Conservation (phyloP, 768 basidiomycete species). For the Tricholoma sp. region DNA sequence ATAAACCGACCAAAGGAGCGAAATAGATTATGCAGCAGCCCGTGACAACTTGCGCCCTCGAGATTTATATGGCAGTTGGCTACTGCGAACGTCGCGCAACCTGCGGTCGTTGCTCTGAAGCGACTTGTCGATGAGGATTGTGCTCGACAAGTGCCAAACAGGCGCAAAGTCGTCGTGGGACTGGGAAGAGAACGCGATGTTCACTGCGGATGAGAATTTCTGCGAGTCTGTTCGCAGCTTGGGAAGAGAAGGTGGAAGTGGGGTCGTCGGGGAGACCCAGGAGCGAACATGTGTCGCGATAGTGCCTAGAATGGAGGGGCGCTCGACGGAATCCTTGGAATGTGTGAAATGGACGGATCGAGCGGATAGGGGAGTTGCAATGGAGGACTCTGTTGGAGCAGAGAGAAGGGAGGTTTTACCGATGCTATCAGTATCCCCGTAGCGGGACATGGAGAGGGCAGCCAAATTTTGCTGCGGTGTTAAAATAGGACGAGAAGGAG, state of each 20-base stretch:
- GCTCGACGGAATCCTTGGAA: conserved; percentile 7
- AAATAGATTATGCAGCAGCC: conserved; percentile 10
- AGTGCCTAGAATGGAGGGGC: conserved; percentile 29
- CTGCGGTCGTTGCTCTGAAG: not conserved
- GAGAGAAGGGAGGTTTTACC: conserved; percentile 29
- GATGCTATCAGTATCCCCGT: conserved; percentile 27
- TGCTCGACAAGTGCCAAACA: conserved; percentile 16
- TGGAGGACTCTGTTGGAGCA: conserved; percentile 42
- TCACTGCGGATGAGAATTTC: conserved; percentile 14
- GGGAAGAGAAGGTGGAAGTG: conserved; percentile 20
- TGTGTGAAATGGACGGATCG: conserved; percentile 29
- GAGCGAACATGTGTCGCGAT: conserved; percentile 41
- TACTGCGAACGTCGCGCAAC: not conserved
- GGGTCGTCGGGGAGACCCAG: conserved; percentile 35
- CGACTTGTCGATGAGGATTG: conserved; percentile 12
- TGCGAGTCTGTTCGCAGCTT: conserved; percentile 11
- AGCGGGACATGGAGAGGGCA: conserved; percentile 19
- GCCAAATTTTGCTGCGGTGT: conserved; percentile 30
- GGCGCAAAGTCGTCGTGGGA: conserved; percentile 17
- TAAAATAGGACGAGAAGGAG: conserved; percentile 25
- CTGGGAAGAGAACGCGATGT: conserved; percentile 12
- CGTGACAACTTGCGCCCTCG: conserved; percentile 42
- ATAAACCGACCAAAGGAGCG: conserved; percentile 19
- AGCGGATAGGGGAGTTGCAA: conserved; percentile 46
- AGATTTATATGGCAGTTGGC: conserved; percentile 30